These are phyloP conservation scores for Myrmaecium sp. DNA, from an alignment of 2,329 filamentous ascomycete species.

Conservation along the genomic window DNA sequence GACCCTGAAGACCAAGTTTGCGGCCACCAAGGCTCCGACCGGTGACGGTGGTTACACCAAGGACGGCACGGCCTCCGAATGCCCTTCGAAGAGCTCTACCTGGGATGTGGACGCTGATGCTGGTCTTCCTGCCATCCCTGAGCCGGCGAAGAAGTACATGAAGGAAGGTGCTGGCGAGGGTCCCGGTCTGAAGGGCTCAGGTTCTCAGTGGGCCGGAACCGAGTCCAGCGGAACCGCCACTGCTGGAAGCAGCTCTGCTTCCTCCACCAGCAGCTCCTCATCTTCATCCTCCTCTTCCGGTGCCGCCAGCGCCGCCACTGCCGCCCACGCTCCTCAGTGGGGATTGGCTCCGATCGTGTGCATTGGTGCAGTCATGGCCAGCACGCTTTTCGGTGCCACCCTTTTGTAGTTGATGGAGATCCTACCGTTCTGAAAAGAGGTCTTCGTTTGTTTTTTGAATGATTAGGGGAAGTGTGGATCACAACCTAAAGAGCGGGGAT, in stretches of 20 bases:
- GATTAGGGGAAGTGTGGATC: no score
- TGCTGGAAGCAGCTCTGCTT: slow-evolving; percentile 31
- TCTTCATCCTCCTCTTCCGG: slow-evolving; percentile 12
- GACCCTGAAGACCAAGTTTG: slow-evolving; percentile 34
- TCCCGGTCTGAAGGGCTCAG: slow-evolving; percentile 34
- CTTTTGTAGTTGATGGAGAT: no score
- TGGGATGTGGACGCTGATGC: slow-evolving; percentile 36
- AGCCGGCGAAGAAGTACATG: slow-evolving; percentile 38
- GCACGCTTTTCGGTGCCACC: slow-evolving; percentile 36
- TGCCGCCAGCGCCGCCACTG: slow-evolving; percentile 23
- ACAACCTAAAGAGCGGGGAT: no score
- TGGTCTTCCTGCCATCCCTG: slow-evolving; percentile 41
- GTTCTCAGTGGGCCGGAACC: slow-evolving; percentile 39
- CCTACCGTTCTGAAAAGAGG: no score
- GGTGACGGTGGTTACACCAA: slow-evolving; percentile 44
- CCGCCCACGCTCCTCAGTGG: slow-evolving; percentile 27
- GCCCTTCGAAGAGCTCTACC: slow-evolving; percentile 34
- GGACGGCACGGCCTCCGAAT: slow-evolving; percentile 33
- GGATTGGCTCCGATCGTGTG: slow-evolving; percentile 34
- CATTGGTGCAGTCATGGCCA: slow-evolving; percentile 33
- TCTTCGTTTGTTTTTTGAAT: no score
- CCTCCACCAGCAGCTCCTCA: slow-evolving; percentile 14
- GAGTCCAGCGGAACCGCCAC: slow-evolving; percentile 26
- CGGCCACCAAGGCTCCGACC: slow-evolving; percentile 31
- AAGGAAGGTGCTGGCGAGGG: slow-evolving; percentile 40